A percentile compares a stretch with the other conserved stretches of the same genome.
phyloP scores from a whole-genome alignment of 768 basidiomycete species.

The Trametes sanguinea region DNA sequence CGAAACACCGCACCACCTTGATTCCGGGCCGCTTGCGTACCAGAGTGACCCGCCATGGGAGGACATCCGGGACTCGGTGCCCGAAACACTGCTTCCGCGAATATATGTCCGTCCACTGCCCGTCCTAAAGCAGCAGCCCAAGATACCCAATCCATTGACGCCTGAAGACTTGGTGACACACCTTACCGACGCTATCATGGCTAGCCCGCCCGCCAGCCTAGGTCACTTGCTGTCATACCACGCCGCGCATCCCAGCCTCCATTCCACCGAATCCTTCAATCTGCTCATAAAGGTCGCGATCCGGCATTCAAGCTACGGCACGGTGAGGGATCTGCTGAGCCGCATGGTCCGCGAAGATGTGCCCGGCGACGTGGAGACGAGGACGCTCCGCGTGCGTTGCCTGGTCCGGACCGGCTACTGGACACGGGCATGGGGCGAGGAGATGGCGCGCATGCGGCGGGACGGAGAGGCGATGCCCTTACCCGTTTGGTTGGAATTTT shows the following conservation, averaged over 20 bases:
- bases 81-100: constrained; percentile 6
- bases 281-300: constrained; percentile 50
- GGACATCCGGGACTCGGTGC: constrained; percentile 20
- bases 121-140: constrained; percentile 3
- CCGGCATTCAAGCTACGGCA: constrained; percentile 50
- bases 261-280: constrained; percentile 47
- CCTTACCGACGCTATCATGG: constrained; percentile 41
- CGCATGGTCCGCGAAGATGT: constrained; percentile 49
- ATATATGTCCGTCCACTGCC: neutral
- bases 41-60: constrained; percentile 32
- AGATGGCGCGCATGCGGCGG: constrained; percentile 1
- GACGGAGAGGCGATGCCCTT: constrained; percentile 35
- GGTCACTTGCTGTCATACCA: constrained; percentile 54
- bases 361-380: constrained; percentile 52
- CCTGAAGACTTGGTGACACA: constrained; percentile 33
- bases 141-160: constrained; percentile 15
- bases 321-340: constrained; percentile 45
- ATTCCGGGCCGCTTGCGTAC: constrained; percentile 6
- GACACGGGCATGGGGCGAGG: constrained; percentile 54
- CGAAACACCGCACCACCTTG: neutral
- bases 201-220: constrained; percentile 36
- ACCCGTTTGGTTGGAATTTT: constrained; percentile 64
- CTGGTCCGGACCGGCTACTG: constrained; percentile 57
- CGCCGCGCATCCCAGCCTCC: constrained; percentile 33
- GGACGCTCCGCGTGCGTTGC: constrained; percentile 57